Percentiles rank a stretch among this genome's conserved stretches.
These are phyloP conservation scores for Penicillium desertorum DNA, from an alignment of 495 filamentous ascomycete genomes.

Conservation along the genomic window DNA sequence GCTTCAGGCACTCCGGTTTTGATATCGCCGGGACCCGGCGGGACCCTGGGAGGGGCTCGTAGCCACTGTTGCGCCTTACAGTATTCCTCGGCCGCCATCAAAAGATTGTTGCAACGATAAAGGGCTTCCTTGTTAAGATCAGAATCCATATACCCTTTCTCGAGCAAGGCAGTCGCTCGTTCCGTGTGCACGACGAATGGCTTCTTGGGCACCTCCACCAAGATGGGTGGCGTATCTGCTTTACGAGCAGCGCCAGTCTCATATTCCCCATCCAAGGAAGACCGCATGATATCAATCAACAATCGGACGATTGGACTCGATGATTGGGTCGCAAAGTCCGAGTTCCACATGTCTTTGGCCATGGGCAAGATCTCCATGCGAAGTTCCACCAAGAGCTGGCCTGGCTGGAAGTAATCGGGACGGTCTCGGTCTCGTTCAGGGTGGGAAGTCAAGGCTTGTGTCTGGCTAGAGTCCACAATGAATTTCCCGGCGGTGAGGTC, in stretches of 20 bases:
- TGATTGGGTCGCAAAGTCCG: constrained; percentile 66
- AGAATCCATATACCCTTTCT: constrained; percentile 48
- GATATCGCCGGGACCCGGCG: constrained; percentile 59
- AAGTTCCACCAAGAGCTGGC: constrained; percentile 85
- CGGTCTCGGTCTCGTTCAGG: constrained; percentile 56
- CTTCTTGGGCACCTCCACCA: constrained; percentile 37
- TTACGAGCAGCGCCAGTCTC: constrained; percentile 66
- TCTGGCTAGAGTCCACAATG: constrained; percentile 70
- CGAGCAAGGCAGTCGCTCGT: constrained; percentile 41
- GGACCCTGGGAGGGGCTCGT: constrained; percentile 50
- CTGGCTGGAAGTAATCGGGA: constrained; percentile 65
- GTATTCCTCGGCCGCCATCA: constrained; percentile 65
- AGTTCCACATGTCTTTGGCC: constrained; percentile 78
- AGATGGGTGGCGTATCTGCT: constrained; percentile 51
- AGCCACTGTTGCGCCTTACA: constrained; percentile 58
- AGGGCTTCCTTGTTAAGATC: constrained; percentile 74
- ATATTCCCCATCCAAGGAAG: constrained; percentile 70
- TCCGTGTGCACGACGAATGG: constrained; percentile 52
- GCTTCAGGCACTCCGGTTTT: constrained; percentile 43
- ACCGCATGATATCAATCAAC: constrained; percentile 79
- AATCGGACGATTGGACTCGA: constrained; percentile 72
- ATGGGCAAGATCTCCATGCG: constrained; percentile 80
- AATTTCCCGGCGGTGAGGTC: constrained; percentile 73
- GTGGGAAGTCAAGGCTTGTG: constrained; percentile 57
- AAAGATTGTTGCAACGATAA: constrained; percentile 73